Evolutionary conservation across 2,329 filamentous ascomycete species (phyloP).

Genomic region (Gyromitra esculenta): DNA sequence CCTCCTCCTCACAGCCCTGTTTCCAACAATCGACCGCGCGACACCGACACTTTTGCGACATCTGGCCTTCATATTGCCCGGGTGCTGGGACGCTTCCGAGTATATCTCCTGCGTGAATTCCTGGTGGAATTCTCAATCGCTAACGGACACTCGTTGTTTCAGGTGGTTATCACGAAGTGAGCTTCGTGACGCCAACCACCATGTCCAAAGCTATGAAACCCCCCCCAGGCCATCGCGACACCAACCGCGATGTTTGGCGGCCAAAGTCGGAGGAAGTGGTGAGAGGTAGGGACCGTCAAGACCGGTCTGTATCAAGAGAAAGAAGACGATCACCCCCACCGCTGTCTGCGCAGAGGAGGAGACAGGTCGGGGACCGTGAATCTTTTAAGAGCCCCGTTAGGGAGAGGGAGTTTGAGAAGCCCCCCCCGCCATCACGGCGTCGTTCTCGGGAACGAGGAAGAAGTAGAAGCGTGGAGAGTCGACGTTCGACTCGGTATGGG

Average conservation of each 20-base stretch:
- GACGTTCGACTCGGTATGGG: slow-evolving; percentile 49
- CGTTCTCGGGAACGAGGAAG: slow-evolving; percentile 50
- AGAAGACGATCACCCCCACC: slow-evolving; percentile 52
- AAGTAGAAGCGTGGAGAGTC: slow-evolving; percentile 53
- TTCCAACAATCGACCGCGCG: slow-evolving; percentile 37
- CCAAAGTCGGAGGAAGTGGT: slow-evolving; percentile 46
- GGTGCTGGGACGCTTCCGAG: slow-evolving; percentile 31
- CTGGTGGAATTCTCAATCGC: slow-evolving; percentile 48
- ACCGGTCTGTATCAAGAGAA: slow-evolving; percentile 54
- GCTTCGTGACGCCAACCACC: slow-evolving; percentile 41
- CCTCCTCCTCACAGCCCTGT: slow-evolving; percentile 25
- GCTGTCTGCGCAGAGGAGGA: slow-evolving; percentile 45
- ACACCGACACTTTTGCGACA: slow-evolving; percentile 36
- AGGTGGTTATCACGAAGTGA: slow-evolving; percentile 46
- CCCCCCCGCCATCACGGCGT: slow-evolving; percentile 45
- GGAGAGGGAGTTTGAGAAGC: slow-evolving; percentile 51
- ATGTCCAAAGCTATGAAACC: slow-evolving; percentile 52
- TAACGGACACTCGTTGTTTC: slow-evolving; percentile 39
- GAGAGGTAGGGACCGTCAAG: slow-evolving; percentile 53
- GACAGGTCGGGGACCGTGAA: slow-evolving; percentile 50
- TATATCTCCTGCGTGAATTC: slow-evolving; percentile 44
- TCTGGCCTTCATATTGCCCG: slow-evolving; percentile 2
- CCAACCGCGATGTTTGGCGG: slow-evolving; percentile 48
- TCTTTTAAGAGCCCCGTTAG: slow-evolving; percentile 51
- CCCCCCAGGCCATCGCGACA: slow-evolving; percentile 48